Evolutionary conservation across 75 land plant species (phyloP).

Genomic region (Ceratopteris richardii): DNA sequence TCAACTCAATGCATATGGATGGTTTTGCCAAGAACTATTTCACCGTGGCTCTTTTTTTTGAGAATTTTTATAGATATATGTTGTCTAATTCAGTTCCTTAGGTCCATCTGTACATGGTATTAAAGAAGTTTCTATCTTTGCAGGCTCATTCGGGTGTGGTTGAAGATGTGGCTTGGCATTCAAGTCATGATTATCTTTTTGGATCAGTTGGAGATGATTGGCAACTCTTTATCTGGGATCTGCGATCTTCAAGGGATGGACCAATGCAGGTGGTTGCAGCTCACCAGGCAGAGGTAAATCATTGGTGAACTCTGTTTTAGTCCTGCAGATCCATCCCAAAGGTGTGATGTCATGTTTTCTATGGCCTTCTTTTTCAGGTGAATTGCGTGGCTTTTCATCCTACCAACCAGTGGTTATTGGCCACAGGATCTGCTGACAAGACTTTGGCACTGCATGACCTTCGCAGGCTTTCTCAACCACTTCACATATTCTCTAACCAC

Average conservation of each 20-base stretch:
- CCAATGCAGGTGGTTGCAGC: constrained; percentile 59
- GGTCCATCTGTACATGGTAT: too few species aligned
- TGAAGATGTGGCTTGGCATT: constrained; percentile 94
- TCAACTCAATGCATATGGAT: not conserved
- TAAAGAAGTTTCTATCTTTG: constrained; percentile 2
- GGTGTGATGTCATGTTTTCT: too few species aligned
- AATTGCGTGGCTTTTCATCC: constrained; percentile 85
- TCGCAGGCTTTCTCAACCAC: constrained; percentile 44
- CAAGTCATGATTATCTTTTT: constrained; percentile 70
- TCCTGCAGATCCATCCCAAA: too few species aligned
- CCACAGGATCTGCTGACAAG: constrained; percentile 83
- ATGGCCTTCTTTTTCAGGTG: too few species aligned
- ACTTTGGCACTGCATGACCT: constrained; percentile 71
- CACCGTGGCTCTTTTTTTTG: too few species aligned
- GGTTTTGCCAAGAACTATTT: too few species aligned
- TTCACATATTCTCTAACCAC: constrained; percentile 75
- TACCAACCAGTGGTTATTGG: constrained; percentile 81
- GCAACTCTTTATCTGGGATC: constrained; percentile 82
- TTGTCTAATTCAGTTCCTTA: too few species aligned
- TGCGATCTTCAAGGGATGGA: constrained; percentile 38
- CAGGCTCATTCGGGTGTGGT: constrained; percentile 81
- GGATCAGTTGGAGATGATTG: constrained; percentile 94
- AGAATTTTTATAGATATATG: too few species aligned
- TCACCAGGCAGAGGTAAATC: constrained; percentile 79
- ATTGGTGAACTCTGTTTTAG: too few species aligned